Evolutionary conservation across 306 rosid species (phyloP), one percentile per base, ranked within the genome.

Genomic region (Luffa aegyptiaca): DNA sequence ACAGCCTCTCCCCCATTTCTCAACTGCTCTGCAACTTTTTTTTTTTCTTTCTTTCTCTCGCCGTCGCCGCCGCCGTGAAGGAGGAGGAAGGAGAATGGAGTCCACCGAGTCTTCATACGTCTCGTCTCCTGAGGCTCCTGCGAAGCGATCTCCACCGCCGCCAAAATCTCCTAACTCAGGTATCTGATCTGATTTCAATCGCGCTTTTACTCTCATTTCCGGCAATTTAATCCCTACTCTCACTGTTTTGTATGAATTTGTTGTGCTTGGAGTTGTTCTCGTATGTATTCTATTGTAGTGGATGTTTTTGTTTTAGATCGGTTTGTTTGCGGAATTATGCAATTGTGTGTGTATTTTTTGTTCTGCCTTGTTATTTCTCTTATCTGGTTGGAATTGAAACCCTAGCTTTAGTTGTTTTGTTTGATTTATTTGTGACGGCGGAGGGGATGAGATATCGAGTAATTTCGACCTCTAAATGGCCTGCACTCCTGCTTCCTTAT

Each of bases 71-170:
- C 77, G 17, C 52, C 8, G 36, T 57, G 72, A 68, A 87, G 85
- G 79, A 80, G 81, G 84, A 86, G 85, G 80, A 66, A 79, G 41
- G 58, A 80, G 79, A 81, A 90, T 96, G 99, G 98, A 90, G 89
- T 93, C 99, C 42, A 89, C 98, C 42, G 99, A 96, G 79, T 87
- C 99, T 33, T 88, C 98, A 0, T 91, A 91, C 89, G 87, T 96
- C 57, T 96, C 98, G 52, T 96, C 99, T 8, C 97, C 99, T 10
- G 99, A 96, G 83, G 96, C 89, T 13, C 91, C 91, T 1, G 75
- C 94, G 85, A 96, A 87, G 84, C 88, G 86, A 80, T 81, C 89
- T 53, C 86, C 94, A 12, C 90, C 98, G 71, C 98, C 84, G 77
- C 98, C 98, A 2, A 84, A 87, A 81, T 91, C 97, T 31, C 93